Evolutionary conservation across 805 yeast genomes (phyloP), one percentile per base, ranked within the genome.

Genomic region (Yamadazyma ubonensis): DNA sequence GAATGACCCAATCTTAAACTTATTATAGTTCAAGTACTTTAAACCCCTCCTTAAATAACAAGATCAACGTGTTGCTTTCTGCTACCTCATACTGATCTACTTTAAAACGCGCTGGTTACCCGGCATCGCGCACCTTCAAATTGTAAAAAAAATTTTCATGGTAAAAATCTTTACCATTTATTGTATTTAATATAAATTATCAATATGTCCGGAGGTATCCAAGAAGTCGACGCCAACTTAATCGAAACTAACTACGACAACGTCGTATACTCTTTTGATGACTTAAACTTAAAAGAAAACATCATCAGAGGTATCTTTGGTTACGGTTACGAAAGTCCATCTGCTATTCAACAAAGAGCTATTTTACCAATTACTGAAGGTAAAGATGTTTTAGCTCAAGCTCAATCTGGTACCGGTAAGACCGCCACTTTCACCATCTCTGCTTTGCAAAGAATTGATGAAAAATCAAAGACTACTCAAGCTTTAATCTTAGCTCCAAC

Each of bases 191-290:
- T 37, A 37, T 30, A 29, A 11, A 16, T 33, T 19, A 28, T 31
- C 32, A 26, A 42, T 33, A 75, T 75, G 81, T 65, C 81, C 55
- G 86, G 81, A 73, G 86, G 85, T 61, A 80, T 81, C 61, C 74
- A 80, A 51, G 93, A 86, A 67, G 78, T 86, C 65, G 95, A 85
- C 70, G 71, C 88, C 63, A 79, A 79, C 66, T 78, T 79, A 65
- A 89, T 91, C 65, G 91, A 86, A 76, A 74, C 96, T 73, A 91
- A 91, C 84, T 88, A 90, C 81, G 96, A 90, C 79, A 88, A 89
- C 67, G 89, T 87, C 63, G 71, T 70, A 46, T 62, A 72, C 65
- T 61, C 81, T 26, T 85, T 86, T 67, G 93, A 85, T 52, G 89
- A 77, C 49, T 76, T 85, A 70, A 75, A 81, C 69, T 69, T 85